Percentiles rank a stretch among this genome's conserved stretches.
Conservation (phyloP, 352 stramenopile species). For the Elongisporangium anandrum region DNA sequence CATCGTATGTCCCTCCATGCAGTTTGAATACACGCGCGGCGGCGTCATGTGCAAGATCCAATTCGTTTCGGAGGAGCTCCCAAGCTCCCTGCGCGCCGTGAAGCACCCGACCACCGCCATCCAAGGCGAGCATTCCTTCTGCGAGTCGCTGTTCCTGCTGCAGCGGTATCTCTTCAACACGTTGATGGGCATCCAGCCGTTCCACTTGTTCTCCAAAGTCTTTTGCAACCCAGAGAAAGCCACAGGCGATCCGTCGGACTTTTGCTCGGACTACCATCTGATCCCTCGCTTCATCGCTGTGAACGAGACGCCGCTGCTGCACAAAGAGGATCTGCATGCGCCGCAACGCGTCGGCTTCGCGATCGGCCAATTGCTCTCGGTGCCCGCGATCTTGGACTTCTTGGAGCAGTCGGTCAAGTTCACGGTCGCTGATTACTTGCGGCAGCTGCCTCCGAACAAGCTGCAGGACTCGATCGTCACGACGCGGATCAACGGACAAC, state of each 20-base stretch:
- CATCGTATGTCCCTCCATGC: constrained; percentile 5
- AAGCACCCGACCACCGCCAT: too few relatives aligned
- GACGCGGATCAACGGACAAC: constrained; percentile 62
- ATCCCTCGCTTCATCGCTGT: constrained; percentile 78
- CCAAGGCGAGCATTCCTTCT: constrained; percentile 31
- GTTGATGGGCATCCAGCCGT: constrained; percentile 66
- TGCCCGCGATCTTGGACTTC: constrained; percentile 65
- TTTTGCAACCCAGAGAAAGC: constrained; percentile 48
- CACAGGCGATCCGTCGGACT: constrained; percentile 48
- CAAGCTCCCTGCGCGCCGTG: constrained; percentile 31
- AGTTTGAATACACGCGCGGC: constrained; percentile 83
- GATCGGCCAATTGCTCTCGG: constrained; percentile 52
- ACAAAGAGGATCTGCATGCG: constrained; percentile 55
- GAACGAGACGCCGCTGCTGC: constrained; percentile 55
- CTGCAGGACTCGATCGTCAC: constrained; percentile 73
- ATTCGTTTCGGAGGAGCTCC: constrained; percentile 63
- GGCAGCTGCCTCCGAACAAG: constrained; percentile 35
- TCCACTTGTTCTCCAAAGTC: constrained; percentile 63
- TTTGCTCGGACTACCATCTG: constrained; percentile 77
- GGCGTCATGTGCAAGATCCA: constrained; percentile 76
- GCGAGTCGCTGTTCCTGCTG: constrained; percentile 56
- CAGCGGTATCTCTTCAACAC: constrained; percentile 76
- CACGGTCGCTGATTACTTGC: constrained; percentile 41
- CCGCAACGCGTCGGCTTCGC: constrained; percentile 79
- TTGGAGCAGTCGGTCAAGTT: constrained; percentile 52